These are phyloP conservation scores for Allium cepa DNA, from an alignment of 106 monocot species.

Conservation along the genomic window DNA sequence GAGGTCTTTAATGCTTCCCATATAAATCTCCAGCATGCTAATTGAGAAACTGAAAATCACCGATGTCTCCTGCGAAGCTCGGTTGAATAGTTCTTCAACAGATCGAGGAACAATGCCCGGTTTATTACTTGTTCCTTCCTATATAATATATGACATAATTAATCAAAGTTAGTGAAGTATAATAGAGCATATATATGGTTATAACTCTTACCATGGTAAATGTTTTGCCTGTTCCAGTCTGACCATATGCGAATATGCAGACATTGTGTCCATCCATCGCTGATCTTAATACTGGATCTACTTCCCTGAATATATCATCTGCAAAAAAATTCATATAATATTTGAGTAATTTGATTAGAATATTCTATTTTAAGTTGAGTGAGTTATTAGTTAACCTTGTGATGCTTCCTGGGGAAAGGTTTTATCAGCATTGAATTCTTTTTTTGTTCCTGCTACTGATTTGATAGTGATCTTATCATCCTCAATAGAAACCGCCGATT, in stretches of 20 bases:
- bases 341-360: not conserved
- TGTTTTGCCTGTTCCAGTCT: slow-evolving; percentile 88
- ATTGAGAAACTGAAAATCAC: slow-evolving; percentile 44
- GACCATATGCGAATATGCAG: slow-evolving; percentile 77
- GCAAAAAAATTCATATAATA: not conserved
- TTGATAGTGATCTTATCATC: slow-evolving; percentile 32
- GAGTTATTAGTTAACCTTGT: slow-evolving; percentile 38
- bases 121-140: slow-evolving; percentile 55
- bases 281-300: slow-evolving; percentile 68
- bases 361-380: not conserved
- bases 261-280: slow-evolving; percentile 88
- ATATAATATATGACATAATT: slow-evolving; percentile 9
- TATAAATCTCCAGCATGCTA: slow-evolving; percentile 85
- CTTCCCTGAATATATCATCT: slow-evolving; percentile 76
- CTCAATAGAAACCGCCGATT: not conserved
- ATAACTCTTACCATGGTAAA: slow-evolving; percentile 60
- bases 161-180: not conserved
- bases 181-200: not conserved
- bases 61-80: slow-evolving; percentile 26
- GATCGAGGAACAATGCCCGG: slow-evolving; percentile 79
- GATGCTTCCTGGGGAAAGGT: slow-evolving; percentile 45
- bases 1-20: slow-evolving; percentile 68
- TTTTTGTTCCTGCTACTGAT: slow-evolving; percentile 36
- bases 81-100: slow-evolving; percentile 52
- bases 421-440: slow-evolving; percentile 54